Percentiles rank a stretch among this genome's conserved stretches.
These are phyloP conservation scores for Phytophthora sansomeana DNA, from an alignment of 352 stramenopile genomes.

Conservation along the genomic window DNA sequence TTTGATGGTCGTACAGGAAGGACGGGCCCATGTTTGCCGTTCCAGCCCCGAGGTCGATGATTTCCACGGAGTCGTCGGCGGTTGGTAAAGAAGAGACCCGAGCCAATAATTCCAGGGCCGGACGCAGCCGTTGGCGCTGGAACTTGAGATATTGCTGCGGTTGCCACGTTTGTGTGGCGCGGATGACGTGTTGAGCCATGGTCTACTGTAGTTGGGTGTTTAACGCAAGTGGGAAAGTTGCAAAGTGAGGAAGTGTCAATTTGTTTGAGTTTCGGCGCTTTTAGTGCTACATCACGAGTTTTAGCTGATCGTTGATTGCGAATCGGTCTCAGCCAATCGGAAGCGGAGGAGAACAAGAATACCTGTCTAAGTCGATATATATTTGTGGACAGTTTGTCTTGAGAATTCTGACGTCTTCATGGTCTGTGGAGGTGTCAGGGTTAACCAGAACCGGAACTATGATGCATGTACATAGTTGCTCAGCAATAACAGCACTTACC, in stretches of 20 bases:
- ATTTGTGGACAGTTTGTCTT: too few species aligned
- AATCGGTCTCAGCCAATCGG: background rate
- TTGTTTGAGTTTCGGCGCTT: too few species aligned
- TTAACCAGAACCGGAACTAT: too few species aligned
- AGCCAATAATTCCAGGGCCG: constrained; percentile 66
- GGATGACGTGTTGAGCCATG: constrained; percentile 26
- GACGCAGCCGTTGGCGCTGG: constrained; percentile 61
- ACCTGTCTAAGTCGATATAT: too few species aligned
- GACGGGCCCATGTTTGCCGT: constrained; percentile 75
- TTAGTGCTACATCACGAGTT: constrained; percentile 4
- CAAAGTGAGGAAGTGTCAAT: background rate
- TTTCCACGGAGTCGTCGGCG: constrained; percentile 29
- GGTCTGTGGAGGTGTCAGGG: too few species aligned
- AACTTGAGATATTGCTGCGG: constrained; percentile 75
- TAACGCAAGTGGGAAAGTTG: background rate
- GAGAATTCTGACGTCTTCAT: too few species aligned
- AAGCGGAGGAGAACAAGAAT: background rate
- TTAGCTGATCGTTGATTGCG: background rate
- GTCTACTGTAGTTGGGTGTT: background rate
- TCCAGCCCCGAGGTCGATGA: constrained; percentile 73
- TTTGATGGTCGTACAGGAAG: constrained; percentile 52
- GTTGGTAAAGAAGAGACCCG: constrained; percentile 41
- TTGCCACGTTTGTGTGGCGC: constrained; percentile 58
- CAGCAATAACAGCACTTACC: too few species aligned
- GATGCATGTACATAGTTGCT: too few species aligned